phyloP scores from a whole-genome alignment of 192 early-diverging fungal genomes.

The Thamnidium elegans region DNA sequence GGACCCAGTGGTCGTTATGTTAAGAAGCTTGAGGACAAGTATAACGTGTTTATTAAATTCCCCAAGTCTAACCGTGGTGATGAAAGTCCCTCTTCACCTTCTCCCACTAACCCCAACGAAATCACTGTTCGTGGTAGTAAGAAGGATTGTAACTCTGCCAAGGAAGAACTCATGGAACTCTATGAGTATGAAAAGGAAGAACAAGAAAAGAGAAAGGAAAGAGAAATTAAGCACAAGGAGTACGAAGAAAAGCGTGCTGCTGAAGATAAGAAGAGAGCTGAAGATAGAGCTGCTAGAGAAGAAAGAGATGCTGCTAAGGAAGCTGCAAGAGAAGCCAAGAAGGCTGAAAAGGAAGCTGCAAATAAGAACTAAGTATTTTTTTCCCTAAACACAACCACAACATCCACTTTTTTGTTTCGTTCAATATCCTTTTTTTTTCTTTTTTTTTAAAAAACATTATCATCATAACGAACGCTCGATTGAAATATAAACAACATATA shows the following conservation, averaged over 20 bases:
- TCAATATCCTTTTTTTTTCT: too few relatives aligned
- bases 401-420: too few relatives aligned
- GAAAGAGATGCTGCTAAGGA: slow-evolving; percentile 6
- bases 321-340: not conserved
- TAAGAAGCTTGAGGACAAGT: slow-evolving; percentile 74
- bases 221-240: slow-evolving; percentile 28
- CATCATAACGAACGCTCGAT: too few relatives aligned
- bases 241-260: slow-evolving; percentile 23
- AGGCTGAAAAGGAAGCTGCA: too few relatives aligned
- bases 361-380: too few relatives aligned
- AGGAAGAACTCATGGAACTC: slow-evolving; percentile 78
- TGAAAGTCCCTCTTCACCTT: slow-evolving; percentile 33
- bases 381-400: too few relatives aligned
- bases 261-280: slow-evolving; percentile 21
- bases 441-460: too few relatives aligned
- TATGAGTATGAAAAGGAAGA: slow-evolving; percentile 82
- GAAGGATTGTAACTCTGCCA: slow-evolving; percentile 74
- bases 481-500: too few relatives aligned
- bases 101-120: slow-evolving; percentile 44
- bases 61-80: slow-evolving; percentile 47
- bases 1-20: slow-evolving; percentile 69
- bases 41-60: slow-evolving; percentile 68
- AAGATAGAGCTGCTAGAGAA: slow-evolving; percentile 19
- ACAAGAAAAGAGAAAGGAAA: slow-evolving; percentile 24
- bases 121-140: slow-evolving; percentile 84